These are phyloP conservation scores for Vitis labrusca DNA, from an alignment of 164 flowering plant species.

Conservation along the genomic window DNA sequence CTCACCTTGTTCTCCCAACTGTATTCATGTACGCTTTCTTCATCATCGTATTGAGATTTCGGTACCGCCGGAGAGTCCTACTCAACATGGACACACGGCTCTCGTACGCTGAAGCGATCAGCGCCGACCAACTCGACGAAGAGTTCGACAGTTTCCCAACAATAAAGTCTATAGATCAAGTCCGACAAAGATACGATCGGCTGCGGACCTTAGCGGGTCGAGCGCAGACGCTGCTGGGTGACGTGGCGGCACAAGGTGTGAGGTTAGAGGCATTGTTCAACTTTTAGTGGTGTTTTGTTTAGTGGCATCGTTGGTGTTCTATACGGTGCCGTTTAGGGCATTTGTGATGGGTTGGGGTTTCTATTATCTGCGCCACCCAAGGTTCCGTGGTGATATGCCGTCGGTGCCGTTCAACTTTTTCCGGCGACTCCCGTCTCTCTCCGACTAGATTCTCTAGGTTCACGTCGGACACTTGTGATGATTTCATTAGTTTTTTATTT, in stretches of 20 bases:
- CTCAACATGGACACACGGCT: conserved; percentile 58
- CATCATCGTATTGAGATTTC: conserved; percentile 46
- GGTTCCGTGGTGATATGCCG: conserved; percentile 85
- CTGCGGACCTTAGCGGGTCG: conserved; percentile 77
- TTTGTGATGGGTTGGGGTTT: conserved; percentile 59
- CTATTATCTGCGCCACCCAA: conserved; percentile 68
- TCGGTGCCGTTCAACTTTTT: conserved; percentile 74
- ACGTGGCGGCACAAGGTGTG: conserved; percentile 89
- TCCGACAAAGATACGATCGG: conserved; percentile 77
- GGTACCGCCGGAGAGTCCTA: conserved; percentile 47
- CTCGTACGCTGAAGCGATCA: conserved; percentile 69
- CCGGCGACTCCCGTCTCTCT: conserved; percentile 77
- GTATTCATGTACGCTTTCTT: conserved; percentile 74
- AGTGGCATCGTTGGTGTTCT: conserved; percentile 60
- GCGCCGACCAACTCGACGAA: conserved; percentile 82
- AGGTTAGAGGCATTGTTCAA: conserved; percentile 75
- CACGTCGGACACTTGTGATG: too few relatives aligned
- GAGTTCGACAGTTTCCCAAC: conserved; percentile 86
- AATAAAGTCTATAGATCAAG: conserved; percentile 49
- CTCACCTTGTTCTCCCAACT: conserved; percentile 75
- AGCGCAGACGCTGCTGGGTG: conserved; percentile 83
- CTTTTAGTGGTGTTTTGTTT: conserved; percentile 71
- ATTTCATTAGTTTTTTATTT: too few relatives aligned
- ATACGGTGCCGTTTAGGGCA: conserved; percentile 68
- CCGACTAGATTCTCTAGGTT: conserved; percentile 70